phyloP scores from a whole-genome alignment of 202 grass and related monocot species.

The Zizania palustris region DNA sequence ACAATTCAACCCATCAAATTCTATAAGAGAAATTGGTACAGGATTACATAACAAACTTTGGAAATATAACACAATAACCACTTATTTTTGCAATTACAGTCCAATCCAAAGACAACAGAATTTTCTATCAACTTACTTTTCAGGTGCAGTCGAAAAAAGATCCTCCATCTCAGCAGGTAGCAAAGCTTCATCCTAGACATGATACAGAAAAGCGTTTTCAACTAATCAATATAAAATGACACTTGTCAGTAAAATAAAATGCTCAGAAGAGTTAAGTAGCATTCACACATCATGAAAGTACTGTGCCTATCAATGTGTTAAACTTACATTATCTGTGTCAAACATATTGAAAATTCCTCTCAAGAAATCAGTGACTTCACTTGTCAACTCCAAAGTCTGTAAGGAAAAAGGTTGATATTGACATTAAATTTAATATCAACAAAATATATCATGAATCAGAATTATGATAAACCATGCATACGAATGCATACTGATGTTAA shows the following conservation, averaged over 20 bases:
- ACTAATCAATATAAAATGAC: not conserved
- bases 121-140: conserved; percentile 58
- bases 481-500: not conserved
- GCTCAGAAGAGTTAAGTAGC: not conserved
- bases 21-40: not conserved
- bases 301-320: conserved; percentile 18
- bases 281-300: conserved; percentile 12
- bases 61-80: not conserved
- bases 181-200: conserved; percentile 78
- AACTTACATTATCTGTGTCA: conserved; percentile 88
- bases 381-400: conserved; percentile 86
- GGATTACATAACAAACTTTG: not conserved
- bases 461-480: conserved; percentile 8
- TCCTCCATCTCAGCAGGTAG: conserved; percentile 89
- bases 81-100: not conserved
- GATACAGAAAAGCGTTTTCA: conserved; percentile 15
- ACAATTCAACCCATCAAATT: not conserved
- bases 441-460: conserved; percentile 6
- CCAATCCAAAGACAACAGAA: not conserved
- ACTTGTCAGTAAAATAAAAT: conserved; percentile 22
- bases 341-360: conserved; percentile 85
- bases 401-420: conserved; percentile 31
- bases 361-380: conserved; percentile 78
- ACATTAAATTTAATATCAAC: not conserved
- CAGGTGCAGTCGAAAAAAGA: conserved; percentile 90